phyloP scores from a whole-genome alignment of 73 alveolate genomes.

The Paramecium sonneborni region DNA sequence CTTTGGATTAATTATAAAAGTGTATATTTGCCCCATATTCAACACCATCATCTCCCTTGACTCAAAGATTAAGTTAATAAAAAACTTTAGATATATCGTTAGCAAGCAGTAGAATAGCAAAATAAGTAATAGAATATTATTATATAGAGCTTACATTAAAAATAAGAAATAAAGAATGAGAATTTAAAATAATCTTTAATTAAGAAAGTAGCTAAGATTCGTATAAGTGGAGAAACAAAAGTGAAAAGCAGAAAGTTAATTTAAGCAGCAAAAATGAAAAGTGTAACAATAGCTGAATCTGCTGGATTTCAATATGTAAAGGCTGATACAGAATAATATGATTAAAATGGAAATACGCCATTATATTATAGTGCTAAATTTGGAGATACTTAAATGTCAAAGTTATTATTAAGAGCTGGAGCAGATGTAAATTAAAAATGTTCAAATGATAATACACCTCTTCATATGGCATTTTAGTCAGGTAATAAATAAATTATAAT shows the following conservation, averaged over 20 bases:
- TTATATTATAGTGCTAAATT: conserved; percentile 61
- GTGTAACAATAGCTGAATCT: conserved; percentile 9
- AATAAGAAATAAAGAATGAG: not conserved
- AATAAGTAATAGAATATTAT: not conserved
- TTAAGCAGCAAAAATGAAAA: conserved; percentile 58
- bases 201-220: not conserved
- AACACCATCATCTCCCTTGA: not conserved
- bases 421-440: conserved; percentile 67
- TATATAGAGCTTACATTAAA: not conserved
- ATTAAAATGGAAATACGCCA: conserved; percentile 52
- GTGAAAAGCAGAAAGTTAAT: conserved; percentile 32
- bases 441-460: conserved; percentile 64
- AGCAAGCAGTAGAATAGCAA: not conserved
- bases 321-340: conserved; percentile 42
- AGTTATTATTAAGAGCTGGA: conserved; percentile 24
- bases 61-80: not conserved
- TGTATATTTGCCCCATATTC: not conserved
- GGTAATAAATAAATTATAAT: conserved; percentile 49
- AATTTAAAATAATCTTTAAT: not conserved
- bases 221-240: not conserved
- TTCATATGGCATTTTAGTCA: conserved; percentile 65
- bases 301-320: conserved; percentile 40
- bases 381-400: conserved; percentile 32
- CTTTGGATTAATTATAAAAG: not conserved
- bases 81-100: not conserved